phyloP scores from a whole-genome alignment of 495 filamentous ascomycete species.

The Tuber melanosporum region DNA sequence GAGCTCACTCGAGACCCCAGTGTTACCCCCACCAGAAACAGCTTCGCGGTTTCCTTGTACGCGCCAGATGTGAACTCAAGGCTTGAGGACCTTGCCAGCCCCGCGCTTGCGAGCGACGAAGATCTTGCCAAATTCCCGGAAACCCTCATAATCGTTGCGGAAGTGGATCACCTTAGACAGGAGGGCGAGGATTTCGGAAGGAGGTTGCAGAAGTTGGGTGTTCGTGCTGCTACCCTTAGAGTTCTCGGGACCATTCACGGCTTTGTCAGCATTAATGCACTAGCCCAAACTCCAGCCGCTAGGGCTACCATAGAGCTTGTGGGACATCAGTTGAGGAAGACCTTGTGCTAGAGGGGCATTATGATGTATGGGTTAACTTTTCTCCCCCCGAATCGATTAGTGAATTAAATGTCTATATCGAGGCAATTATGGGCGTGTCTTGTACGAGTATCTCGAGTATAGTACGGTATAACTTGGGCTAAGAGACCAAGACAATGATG shows the following conservation, averaged over 20 bases:
- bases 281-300: slow-evolving; percentile 18
- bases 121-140: slow-evolving; percentile 44
- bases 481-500: no score
- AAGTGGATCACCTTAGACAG: slow-evolving; percentile 48
- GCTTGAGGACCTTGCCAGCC: slow-evolving; percentile 29
- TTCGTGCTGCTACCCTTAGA: slow-evolving; percentile 42
- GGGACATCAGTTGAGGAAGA: slow-evolving; percentile 10
- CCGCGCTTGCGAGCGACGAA: slow-evolving; percentile 25
- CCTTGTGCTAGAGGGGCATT: not conserved
- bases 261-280: slow-evolving; percentile 42
- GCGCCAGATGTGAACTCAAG: slow-evolving; percentile 22
- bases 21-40: slow-evolving; percentile 7
- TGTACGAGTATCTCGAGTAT: no score
- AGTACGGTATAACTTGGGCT: no score
- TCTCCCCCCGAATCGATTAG: not conserved
- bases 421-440: not conserved
- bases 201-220: slow-evolving; percentile 45
- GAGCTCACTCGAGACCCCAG: slow-evolving; percentile 25
- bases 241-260: slow-evolving; percentile 44
- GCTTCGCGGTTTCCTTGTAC: not conserved
- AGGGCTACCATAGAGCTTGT: slow-evolving; percentile 19
- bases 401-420: not conserved
- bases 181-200: slow-evolving; percentile 48
- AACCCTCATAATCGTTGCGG: slow-evolving; percentile 47
- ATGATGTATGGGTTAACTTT: not conserved